These are phyloP conservation scores for Mariannaea sp. DNA, from an alignment of 2,329 filamentous ascomycete genomes.

Conservation along the genomic window DNA sequence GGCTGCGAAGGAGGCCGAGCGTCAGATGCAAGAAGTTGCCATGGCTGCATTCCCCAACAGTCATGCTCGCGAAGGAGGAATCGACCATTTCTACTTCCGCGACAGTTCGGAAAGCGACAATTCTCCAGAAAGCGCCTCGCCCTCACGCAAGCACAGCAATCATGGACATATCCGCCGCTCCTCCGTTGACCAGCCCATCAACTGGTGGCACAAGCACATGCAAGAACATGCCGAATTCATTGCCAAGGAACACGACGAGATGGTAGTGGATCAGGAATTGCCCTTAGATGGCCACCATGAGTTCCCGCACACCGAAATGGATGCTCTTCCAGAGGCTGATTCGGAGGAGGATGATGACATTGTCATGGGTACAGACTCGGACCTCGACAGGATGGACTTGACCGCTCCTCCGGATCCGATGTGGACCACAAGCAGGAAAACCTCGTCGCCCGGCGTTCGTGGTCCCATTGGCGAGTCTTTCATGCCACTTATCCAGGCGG, in stretches of 20 bases:
- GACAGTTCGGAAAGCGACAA: constrained; percentile 65
- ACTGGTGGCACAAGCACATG: constrained; percentile 82
- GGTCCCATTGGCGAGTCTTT: constrained; percentile 36
- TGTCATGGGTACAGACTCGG: constrained; percentile 46
- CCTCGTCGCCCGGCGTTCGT: constrained; percentile 35
- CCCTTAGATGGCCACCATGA: constrained; percentile 23
- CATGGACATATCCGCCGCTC: constrained; percentile 53
- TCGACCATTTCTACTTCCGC: constrained; percentile 72
- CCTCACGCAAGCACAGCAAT: constrained; percentile 33
- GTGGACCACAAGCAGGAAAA: constrained; percentile 48
- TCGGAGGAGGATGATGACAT: constrained; percentile 30
- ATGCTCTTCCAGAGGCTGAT: constrained; percentile 27
- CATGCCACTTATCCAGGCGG: constrained; percentile 33
- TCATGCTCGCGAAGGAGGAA: constrained; percentile 68
- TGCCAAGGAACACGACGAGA: constrained; percentile 50
- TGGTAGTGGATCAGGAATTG: constrained; percentile 37
- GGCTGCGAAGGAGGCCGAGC: constrained; percentile 78
- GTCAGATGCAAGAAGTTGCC: constrained; percentile 77
- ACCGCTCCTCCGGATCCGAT: constrained; percentile 47
- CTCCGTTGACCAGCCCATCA: constrained; percentile 65
- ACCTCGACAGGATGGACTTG: constrained; percentile 51
- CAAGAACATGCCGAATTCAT: constrained; percentile 74
- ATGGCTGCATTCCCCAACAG: constrained; percentile 78
- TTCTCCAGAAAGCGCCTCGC: constrained; percentile 46
- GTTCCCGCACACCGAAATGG: constrained; percentile 31